Evolutionary conservation across 352 stramenopile species (phyloP).

Genomic region (Globisporangium recalcitrans): DNA sequence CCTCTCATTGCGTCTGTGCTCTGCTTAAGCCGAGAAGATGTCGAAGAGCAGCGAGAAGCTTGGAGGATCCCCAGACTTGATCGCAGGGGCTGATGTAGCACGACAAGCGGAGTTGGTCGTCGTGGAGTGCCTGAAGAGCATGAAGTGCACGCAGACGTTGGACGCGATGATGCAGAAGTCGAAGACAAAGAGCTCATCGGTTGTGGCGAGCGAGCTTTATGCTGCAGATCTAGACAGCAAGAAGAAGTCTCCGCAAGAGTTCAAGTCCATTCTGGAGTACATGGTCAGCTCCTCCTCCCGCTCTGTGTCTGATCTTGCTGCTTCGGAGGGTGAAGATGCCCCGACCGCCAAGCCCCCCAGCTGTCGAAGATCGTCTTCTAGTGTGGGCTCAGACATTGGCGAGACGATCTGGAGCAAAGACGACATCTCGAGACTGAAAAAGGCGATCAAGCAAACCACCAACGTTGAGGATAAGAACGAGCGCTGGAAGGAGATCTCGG

Average conservation of each 20-base stretch:
- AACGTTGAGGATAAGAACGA: conserved; percentile 60
- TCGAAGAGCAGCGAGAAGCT: conserved; percentile 21
- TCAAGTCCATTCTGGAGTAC: conserved; percentile 42
- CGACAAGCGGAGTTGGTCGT: conserved; percentile 64
- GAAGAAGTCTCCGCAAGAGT: conserved; percentile 23
- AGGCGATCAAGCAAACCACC: conserved; percentile 67
- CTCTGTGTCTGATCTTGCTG: background rate
- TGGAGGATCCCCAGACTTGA: background rate
- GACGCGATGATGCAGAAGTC: conserved; percentile 45
- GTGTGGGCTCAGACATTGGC: conserved; percentile 18
- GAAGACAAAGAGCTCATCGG: conserved; percentile 14
- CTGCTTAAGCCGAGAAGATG: conserved; percentile 17
- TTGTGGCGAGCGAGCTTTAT: conserved; percentile 45
- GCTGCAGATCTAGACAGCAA: conserved; percentile 45
- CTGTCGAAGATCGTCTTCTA: conserved; percentile 17
- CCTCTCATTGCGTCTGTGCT: background rate
- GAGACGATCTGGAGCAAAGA: conserved; percentile 43
- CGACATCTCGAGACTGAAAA: conserved; percentile 52
- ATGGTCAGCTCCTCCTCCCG: conserved; percentile 21
- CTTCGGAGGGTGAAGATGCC: background rate
- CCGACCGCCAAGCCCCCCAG: background rate
- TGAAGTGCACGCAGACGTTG: conserved; percentile 46
- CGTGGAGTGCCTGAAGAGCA: conserved; percentile 66
- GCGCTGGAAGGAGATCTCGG: conserved; percentile 65
- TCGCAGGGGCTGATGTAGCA: conserved; percentile 31